These are phyloP conservation scores for Phytophthora agathidicida DNA, from an alignment of 352 stramenopile species.

Conservation along the genomic window DNA sequence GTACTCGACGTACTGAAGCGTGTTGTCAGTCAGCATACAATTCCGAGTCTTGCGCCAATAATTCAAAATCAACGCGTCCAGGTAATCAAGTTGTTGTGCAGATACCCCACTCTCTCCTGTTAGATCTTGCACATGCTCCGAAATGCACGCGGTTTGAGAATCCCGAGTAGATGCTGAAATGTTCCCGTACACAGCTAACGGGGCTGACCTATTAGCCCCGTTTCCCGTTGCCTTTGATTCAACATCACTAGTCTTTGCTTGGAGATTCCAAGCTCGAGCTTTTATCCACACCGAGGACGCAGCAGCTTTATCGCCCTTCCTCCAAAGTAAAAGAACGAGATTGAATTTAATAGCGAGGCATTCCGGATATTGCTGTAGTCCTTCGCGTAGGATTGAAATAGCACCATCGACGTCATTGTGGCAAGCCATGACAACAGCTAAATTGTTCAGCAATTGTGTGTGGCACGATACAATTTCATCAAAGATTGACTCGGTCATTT, in stretches of 20 bases:
- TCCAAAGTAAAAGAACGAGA: slow-evolving; percentile 77
- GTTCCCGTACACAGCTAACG: slow-evolving; percentile 21
- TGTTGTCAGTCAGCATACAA: slow-evolving; percentile 36
- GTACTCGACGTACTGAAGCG: slow-evolving; percentile 55
- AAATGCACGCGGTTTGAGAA: slow-evolving; percentile 21
- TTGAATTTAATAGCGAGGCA: slow-evolving; percentile 71
- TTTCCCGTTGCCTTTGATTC: neutral
- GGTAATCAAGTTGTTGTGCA: slow-evolving; percentile 55
- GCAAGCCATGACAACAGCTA: slow-evolving; percentile 63
- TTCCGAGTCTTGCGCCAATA: slow-evolving; percentile 51
- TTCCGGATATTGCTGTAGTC: slow-evolving; percentile 44
- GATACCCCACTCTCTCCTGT: slow-evolving; percentile 35
- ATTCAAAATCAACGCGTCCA: slow-evolving; percentile 68
- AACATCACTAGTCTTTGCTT: slow-evolving; percentile 35
- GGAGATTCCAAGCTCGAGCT: slow-evolving; percentile 56
- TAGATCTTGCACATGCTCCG: slow-evolving; percentile 51
- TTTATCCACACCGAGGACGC: slow-evolving; percentile 77
- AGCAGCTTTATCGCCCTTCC: slow-evolving; percentile 43
- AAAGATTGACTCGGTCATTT: neutral
- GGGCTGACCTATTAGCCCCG: neutral
- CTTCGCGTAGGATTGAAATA: slow-evolving; percentile 52
- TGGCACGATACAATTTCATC: slow-evolving; percentile 51
- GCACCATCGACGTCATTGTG: slow-evolving; percentile 38
- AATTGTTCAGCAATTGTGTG: slow-evolving; percentile 76
- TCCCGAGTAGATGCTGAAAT: slow-evolving; percentile 26